Evolutionary conservation across 2,329 filamentous ascomycete species (phyloP).

Genomic region (Claviceps cyperi): DNA sequence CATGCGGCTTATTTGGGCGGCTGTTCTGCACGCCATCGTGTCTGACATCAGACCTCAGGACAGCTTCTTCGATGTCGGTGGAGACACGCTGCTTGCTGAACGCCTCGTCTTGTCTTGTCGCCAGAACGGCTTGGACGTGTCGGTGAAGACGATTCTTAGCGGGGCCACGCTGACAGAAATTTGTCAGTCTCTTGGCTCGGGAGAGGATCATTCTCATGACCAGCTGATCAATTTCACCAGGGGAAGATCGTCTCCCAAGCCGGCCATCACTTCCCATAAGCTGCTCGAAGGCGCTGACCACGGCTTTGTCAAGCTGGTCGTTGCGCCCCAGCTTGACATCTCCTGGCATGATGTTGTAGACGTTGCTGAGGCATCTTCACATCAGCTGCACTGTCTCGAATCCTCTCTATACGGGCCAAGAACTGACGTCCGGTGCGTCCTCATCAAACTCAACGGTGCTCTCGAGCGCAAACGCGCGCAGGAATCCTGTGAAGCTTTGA

Average conservation of each 20-base stretch:
- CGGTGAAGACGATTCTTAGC: conserved; percentile 27
- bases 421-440: conserved; percentile 32
- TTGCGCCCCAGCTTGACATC: conserved; percentile 29
- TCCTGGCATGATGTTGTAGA: conserved; percentile 30
- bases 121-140: conserved; percentile 24
- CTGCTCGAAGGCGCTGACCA: conserved; percentile 12
- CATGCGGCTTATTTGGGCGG: conserved; percentile 34
- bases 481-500: conserved; percentile 29
- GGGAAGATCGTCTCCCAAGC: conserved; percentile 2
- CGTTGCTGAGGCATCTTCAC: conserved; percentile 31
- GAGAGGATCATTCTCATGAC: conserved; percentile 1
- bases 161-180: conserved; percentile 30
- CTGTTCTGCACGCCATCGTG: conserved; percentile 25
- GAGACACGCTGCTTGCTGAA: conserved; percentile 29
- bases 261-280: conserved; percentile 4
- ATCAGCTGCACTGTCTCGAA: conserved; percentile 34
- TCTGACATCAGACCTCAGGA: conserved; percentile 26
- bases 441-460: conserved; percentile 31
- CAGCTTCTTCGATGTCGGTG: conserved; percentile 32
- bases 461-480: conserved; percentile 29
- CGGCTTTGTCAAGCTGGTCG: conserved; percentile 24
- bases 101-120: conserved; percentile 31
- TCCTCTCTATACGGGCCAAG: conserved; percentile 28
- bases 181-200: conserved; percentile 19
- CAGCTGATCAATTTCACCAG: neutral